Percentiles rank a stretch among this genome's conserved stretches.
These are phyloP conservation scores for Larix sibirica DNA, from an alignment of 83 land plant genomes.

Conservation along the genomic window DNA sequence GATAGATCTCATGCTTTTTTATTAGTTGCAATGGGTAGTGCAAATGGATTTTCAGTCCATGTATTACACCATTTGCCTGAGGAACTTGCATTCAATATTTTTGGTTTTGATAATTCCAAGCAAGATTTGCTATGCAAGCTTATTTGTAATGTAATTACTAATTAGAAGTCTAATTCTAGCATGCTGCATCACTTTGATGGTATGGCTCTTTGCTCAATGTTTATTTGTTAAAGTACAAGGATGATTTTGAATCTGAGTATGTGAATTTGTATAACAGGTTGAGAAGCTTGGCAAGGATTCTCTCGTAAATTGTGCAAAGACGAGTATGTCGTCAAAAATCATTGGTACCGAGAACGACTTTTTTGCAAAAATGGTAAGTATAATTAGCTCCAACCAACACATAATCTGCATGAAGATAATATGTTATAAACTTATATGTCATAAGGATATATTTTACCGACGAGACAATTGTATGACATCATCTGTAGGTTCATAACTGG, in stretches of 20 bases:
- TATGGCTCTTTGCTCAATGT: background rate
- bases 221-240: background rate
- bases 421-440: background rate
- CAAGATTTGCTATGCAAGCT: background rate
- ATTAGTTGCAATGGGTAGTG: background rate
- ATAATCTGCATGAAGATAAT: background rate
- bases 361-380: slow-evolving; percentile 84
- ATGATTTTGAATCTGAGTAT: background rate
- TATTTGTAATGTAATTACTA: background rate
- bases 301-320: slow-evolving; percentile 90
- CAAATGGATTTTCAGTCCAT: background rate
- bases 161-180: background rate
- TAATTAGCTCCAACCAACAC: background rate
- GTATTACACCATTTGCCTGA: background rate
- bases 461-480: background rate
- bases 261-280: slow-evolving; percentile 55
- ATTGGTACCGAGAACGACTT: slow-evolving; percentile 86
- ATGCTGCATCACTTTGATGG: background rate
- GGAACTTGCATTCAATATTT: background rate
- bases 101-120: background rate
- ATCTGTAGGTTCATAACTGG: too few relatives aligned
- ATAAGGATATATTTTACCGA: background rate
- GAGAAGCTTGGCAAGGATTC: slow-evolving; percentile 94
- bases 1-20: background rate
- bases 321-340: slow-evolving; percentile 97